These are phyloP conservation scores for Leccinum fibrillosum DNA, from an alignment of 768 basidiomycete species.

Conservation along the genomic window DNA sequence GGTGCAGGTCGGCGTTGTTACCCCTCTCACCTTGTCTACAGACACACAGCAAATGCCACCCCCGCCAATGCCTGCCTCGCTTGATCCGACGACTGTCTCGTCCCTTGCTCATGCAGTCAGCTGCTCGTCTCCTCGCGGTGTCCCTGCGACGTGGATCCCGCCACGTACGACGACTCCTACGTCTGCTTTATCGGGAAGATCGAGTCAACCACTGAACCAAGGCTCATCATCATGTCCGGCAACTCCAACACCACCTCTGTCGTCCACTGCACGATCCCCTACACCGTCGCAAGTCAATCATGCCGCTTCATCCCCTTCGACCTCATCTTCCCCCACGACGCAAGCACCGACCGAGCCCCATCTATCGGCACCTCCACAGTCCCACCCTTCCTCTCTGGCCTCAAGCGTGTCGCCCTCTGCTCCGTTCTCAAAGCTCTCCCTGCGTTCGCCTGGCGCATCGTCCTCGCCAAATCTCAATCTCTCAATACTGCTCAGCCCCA, in stretches of 20 bases:
- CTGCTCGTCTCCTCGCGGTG: slow-evolving; percentile 20
- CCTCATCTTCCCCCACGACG: neutral
- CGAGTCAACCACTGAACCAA: slow-evolving; percentile 9
- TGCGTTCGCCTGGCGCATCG: slow-evolving; percentile 35
- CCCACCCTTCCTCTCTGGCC: neutral
- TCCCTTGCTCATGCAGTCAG: slow-evolving; percentile 21
- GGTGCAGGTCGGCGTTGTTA: neutral
- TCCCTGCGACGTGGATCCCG: slow-evolving; percentile 12
- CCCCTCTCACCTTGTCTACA: slow-evolving; percentile 13
- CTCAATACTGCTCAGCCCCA: slow-evolving; percentile 8
- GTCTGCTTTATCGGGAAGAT: neutral
- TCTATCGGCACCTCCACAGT: neutral
- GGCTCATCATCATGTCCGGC: neutral
- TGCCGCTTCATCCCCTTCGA: neutral
- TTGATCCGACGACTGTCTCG: slow-evolving; percentile 39
- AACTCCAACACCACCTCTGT: neutral
- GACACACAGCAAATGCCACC: slow-evolving; percentile 47
- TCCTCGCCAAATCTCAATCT: slow-evolving; percentile 5
- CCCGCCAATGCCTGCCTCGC: slow-evolving; percentile 45
- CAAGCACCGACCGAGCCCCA: neutral
- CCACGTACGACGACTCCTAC: slow-evolving; percentile 6
- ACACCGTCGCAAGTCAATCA: neutral
- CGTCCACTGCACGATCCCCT: neutral
- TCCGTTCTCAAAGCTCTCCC: slow-evolving; percentile 51
- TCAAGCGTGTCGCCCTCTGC: slow-evolving; percentile 41